These are phyloP conservation scores for Pichia terricola DNA, from an alignment of 1,139 yeast genomes.

Conservation along the genomic window DNA sequence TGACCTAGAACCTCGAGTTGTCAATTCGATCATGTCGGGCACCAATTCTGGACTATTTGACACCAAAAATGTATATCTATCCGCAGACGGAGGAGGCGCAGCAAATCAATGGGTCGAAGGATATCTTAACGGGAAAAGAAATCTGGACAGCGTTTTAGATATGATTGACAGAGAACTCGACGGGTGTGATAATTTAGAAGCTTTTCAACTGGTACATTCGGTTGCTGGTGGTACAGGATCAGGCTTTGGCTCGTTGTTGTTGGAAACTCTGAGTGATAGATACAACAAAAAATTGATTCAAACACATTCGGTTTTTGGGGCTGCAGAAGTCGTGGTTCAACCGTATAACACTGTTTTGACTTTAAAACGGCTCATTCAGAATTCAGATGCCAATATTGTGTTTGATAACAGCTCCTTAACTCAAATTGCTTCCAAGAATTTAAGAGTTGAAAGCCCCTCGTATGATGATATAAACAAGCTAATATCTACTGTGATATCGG, in stretches of 20 bases:
- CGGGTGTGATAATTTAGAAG: slow-evolving; percentile 81
- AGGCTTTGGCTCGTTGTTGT: slow-evolving; percentile 77
- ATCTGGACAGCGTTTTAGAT: slow-evolving; percentile 65
- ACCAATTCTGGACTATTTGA: slow-evolving; percentile 53
- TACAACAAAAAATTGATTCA: slow-evolving; percentile 76
- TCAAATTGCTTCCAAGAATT: slow-evolving; percentile 49
- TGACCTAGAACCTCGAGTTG: slow-evolving; percentile 88
- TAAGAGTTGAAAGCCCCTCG: slow-evolving; percentile 35
- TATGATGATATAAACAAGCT: slow-evolving; percentile 76
- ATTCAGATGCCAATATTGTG: slow-evolving; percentile 78
- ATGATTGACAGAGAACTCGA: slow-evolving; percentile 88
- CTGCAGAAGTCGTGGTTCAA: slow-evolving; percentile 93
- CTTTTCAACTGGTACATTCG: slow-evolving; percentile 84
- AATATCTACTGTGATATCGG: slow-evolving; percentile 76
- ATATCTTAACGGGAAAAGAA: slow-evolving; percentile 61
- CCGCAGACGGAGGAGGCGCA: slow-evolving; percentile 81
- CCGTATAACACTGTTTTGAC: slow-evolving; percentile 89
- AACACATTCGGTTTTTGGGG: slow-evolving; percentile 79
- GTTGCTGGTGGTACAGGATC: slow-evolving; percentile 99
- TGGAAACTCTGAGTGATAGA: slow-evolving; percentile 73
- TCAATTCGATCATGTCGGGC: slow-evolving; percentile 40
- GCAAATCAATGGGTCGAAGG: slow-evolving; percentile 97
- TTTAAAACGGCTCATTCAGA: slow-evolving; percentile 68
- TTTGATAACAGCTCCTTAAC: slow-evolving; percentile 84
- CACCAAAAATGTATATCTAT: slow-evolving; percentile 72